Base-by-base conservation (phyloP, 2,329 filamentous ascomycete species). In the Didymella glomerata region DNA sequence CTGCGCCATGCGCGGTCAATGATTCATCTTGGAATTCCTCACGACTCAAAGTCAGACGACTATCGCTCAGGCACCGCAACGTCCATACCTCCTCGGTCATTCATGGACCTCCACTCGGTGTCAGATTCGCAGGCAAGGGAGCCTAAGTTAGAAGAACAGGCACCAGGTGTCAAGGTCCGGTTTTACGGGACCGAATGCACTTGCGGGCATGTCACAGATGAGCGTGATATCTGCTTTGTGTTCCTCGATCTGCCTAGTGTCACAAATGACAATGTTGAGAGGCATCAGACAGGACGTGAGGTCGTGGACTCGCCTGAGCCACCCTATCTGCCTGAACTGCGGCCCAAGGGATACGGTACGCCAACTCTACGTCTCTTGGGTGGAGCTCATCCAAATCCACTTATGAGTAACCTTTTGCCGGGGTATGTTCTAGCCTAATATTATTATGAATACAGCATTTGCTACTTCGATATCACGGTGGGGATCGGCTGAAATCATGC, bases 181-280 rank as follows among this genome's bases (percentile, higher is more conserved):
- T 71, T 74, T 41, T 60, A 56, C 0, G 67, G 68, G 2, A 60
- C 68, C 13, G 41, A 47, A 13, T 74, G 71, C 49, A 63, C 57
- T 1, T 72, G 71, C 42, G 66, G 65, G 9, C 41, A 56, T 16
- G 40, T 41, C 8, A 66, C 66, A 9, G 58, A 65, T 18, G 41
- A 44, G 24, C 41, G 22, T n/a, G 41, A 30, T 62, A 25, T 28
- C 46, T 10, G 62, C 61, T 2, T 55, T 72, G 8, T 70, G 65
- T 54, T 73, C 71, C 44, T 63, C 5, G 65, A 67, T 3, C 34
- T 45, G 2, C 53, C 55, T 18, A 53, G 46, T 32, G 8, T 27
- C 14, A n/a, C 3, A 10, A 27, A 3, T 10, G 52, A 42, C 10
- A 48, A 48, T 14, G 16, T 28, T n/a, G 27, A 52, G 18, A 48